These are phyloP conservation scores for Aureoboletus auriporus DNA, from an alignment of 768 basidiomycete genomes.

Conservation along the genomic window DNA sequence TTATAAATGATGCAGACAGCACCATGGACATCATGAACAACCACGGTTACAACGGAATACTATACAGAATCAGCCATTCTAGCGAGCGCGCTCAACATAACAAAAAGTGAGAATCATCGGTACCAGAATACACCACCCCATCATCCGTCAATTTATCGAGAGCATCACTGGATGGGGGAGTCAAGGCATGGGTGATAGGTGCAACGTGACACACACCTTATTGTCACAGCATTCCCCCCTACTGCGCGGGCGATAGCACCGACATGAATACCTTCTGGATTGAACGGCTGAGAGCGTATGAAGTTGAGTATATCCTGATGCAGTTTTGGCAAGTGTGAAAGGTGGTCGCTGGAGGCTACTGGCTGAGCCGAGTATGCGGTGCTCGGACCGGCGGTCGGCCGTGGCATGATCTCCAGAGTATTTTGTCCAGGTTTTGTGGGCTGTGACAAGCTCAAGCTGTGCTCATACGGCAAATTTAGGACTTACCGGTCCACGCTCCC, in stretches of 20 bases:
- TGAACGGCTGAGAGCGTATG: slow-evolving; percentile 45
- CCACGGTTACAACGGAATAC: neutral
- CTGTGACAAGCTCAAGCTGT: slow-evolving; percentile 14
- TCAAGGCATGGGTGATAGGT: neutral
- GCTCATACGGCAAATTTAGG: neutral
- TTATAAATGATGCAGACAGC: too few relatives aligned
- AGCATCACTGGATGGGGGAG: slow-evolving; percentile 48
- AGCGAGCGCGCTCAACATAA: slow-evolving; percentile 36
- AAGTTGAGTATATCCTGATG: slow-evolving; percentile 66
- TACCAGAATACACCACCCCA: slow-evolving; percentile 74
- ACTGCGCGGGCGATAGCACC: slow-evolving; percentile 65
- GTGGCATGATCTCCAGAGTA: slow-evolving; percentile 5
- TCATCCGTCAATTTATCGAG: slow-evolving; percentile 77
- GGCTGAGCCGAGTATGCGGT: slow-evolving; percentile 44
- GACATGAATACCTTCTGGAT: slow-evolving; percentile 71
- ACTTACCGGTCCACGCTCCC: slow-evolving; percentile 65
- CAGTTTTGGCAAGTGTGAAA: slow-evolving; percentile 51
- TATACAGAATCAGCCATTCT: neutral
- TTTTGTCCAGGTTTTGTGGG: slow-evolving; percentile 32
- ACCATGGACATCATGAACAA: neutral
- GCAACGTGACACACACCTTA: slow-evolving; percentile 47
- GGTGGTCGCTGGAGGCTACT: slow-evolving; percentile 39
- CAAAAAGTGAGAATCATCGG: slow-evolving; percentile 77
- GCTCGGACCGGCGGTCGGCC: slow-evolving; percentile 12
- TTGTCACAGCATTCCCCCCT: slow-evolving; percentile 50